Conservation (phyloP, 768 basidiomycete species). For the Mrakia frigida region DNA sequence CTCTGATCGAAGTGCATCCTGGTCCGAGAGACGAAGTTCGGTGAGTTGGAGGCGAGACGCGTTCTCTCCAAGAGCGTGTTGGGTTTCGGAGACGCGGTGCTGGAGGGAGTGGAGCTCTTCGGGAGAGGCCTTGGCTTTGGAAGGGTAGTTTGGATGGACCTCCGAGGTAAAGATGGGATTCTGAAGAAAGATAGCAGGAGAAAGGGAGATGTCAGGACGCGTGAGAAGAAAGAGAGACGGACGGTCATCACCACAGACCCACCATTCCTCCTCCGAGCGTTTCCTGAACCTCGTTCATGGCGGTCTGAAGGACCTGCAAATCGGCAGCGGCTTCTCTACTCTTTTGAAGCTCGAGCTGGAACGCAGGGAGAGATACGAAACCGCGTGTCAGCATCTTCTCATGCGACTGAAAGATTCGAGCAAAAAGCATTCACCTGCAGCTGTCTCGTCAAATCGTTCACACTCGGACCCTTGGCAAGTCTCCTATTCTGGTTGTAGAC, state of each 20-base stretch:
- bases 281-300: constrained; percentile 88
- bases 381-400: too few species aligned
- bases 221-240: too few species aligned
- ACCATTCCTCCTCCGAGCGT: constrained; percentile 79
- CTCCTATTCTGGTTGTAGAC: constrained; percentile 16
- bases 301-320: constrained; percentile 64
- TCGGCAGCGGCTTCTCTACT: constrained; percentile 88
- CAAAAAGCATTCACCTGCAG: constrained; percentile 3
- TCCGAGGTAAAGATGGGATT: constrained; percentile 57
- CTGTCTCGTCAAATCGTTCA: constrained; percentile 22
- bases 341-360: constrained; percentile 77
- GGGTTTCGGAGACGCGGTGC: constrained; percentile 75
- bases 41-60: constrained; percentile 71
- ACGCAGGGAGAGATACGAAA: not conserved
- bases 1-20: constrained; percentile 75
- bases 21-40: constrained; percentile 72
- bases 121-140: constrained; percentile 33
- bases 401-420: too few species aligned
- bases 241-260: too few species aligned
- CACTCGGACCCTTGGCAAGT: constrained; percentile 17
- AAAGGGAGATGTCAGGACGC: not conserved
- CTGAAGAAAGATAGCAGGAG: constrained; percentile 2
- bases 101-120: constrained; percentile 63
- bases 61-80: constrained; percentile 66
- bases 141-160: constrained; percentile 55